Percentiles rank a stretch among this genome's conserved stretches.
phyloP scores from a whole-genome alignment of 257 asterid species.

The Nicotiana tabacum region DNA sequence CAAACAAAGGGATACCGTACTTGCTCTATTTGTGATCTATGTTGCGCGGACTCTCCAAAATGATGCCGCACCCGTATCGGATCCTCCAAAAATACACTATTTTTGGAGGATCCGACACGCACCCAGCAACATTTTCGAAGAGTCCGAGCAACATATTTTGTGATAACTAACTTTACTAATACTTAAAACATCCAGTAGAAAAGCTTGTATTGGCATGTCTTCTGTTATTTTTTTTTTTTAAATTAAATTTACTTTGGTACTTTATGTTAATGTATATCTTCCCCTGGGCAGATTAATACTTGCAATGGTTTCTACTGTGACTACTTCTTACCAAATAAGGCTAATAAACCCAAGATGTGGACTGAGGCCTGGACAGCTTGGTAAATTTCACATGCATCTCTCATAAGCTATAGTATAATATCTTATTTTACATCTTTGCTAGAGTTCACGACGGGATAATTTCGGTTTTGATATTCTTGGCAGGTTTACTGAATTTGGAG shows the following conservation, averaged over 20 bases:
- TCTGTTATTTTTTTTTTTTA: not conserved
- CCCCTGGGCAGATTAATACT: conserved; percentile 64
- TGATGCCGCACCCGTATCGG: no score
- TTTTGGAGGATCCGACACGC: no score
- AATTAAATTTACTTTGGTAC: not conserved
- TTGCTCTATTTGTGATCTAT: no score
- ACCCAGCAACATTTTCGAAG: no score
- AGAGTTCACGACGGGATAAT: not conserved
- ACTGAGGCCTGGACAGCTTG: conserved; percentile 99
- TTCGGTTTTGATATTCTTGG: not conserved
- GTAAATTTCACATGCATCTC: conserved; percentile 29
- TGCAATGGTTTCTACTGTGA: conserved; percentile 98
- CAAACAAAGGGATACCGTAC: not conserved
- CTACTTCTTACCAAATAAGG: conserved; percentile 84
- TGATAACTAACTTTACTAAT: not conserved
- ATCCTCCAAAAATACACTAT: no score
- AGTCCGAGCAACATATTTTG: no score
- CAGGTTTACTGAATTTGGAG: conserved; percentile 97
- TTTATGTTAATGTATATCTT: not conserved
- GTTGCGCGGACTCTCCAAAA: no score
- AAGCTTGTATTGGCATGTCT: not conserved
- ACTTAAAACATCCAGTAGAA: not conserved
- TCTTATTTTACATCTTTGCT: not conserved
- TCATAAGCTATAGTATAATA: not conserved
- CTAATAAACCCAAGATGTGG: conserved; percentile 92